These are phyloP conservation scores for Gastroboletus turbinatus DNA, from an alignment of 1,284 basidiomycete genomes.

Conservation along the genomic window DNA sequence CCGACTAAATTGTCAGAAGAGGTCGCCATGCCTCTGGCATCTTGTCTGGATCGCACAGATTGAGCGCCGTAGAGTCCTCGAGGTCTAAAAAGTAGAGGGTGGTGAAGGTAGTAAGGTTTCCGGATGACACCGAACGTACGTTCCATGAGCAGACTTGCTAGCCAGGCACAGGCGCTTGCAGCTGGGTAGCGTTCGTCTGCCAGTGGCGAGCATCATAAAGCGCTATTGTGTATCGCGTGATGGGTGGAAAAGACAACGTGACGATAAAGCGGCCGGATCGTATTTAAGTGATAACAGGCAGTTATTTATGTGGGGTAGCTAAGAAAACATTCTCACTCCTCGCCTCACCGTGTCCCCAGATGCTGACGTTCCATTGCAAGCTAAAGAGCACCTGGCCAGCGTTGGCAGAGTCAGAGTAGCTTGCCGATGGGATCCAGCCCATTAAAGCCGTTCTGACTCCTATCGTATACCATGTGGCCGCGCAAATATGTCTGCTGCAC, in stretches of 20 bases:
- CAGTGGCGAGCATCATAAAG: constrained; percentile 14
- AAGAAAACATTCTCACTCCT: neutral
- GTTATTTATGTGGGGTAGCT: neutral
- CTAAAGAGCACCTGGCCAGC: neutral
- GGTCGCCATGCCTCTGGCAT: constrained; percentile 19
- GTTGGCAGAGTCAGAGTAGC: constrained; percentile 27
- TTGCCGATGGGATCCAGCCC: constrained; percentile 34
- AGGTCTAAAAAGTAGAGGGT: constrained; percentile 8
- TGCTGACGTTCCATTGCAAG: neutral
- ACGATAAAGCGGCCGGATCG: neutral
- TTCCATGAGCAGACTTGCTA: neutral
- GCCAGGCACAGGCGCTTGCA: neutral
- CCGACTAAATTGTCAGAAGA: constrained; percentile 29
- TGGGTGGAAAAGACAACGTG: neutral
- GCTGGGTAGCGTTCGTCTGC: constrained; percentile 9
- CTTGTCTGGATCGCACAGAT: neutral
- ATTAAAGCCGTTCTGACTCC: constrained; percentile 33
- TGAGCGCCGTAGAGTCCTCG: neutral
- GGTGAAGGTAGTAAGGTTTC: neutral
- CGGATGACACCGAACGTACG: constrained; percentile 13
- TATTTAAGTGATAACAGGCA: too few species aligned
- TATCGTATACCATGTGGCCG: constrained; percentile 67
- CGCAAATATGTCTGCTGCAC: constrained; percentile 79
- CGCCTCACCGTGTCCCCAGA: too few species aligned
- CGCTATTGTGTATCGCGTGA: neutral